Conservation (phyloP, 2,329 filamentous ascomycete genomes). For the Dothideomycetes sp. region DNA sequence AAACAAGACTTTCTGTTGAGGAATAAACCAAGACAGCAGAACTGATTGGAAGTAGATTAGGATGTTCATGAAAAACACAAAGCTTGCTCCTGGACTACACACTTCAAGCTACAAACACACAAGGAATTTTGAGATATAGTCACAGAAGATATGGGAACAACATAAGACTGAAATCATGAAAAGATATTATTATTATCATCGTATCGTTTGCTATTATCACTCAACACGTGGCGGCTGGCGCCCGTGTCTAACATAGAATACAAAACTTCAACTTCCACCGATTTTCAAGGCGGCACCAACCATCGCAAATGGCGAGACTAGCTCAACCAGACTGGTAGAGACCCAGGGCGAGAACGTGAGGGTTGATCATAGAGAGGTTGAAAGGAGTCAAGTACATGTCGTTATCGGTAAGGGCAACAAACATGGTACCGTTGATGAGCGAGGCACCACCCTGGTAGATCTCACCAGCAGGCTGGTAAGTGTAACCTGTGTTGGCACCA, state of each 20-base stretch:
- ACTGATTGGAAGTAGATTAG: no score
- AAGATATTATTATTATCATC: no score
- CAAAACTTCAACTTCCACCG: neutral
- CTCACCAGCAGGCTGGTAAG: constrained; percentile 61
- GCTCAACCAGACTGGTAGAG: constrained; percentile 68
- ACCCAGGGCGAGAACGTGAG: constrained; percentile 64
- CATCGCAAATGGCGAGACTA: neutral
- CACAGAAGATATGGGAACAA: no score
- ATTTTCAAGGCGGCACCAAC: neutral
- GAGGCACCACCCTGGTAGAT: constrained; percentile 60
- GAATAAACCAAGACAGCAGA: no score
- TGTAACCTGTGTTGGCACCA: constrained; percentile 50
- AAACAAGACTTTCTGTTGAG: no score
- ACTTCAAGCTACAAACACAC: no score
- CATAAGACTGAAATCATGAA: no score
- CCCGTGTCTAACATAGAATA: neutral
- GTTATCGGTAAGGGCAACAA: constrained; percentile 63
- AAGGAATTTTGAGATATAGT: no score
- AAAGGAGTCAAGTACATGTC: constrained; percentile 64
- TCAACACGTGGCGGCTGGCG: constrained; percentile 4
- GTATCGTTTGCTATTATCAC: no score
- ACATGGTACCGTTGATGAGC: constrained; percentile 69
- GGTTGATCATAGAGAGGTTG: constrained; percentile 64
- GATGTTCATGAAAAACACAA: no score
- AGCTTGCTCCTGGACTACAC: no score